Percentiles rank a stretch among this genome's conserved stretches.
These are phyloP conservation scores for Plantago elongata DNA, from an alignment of 257 asterid species.

Conservation along the genomic window DNA sequence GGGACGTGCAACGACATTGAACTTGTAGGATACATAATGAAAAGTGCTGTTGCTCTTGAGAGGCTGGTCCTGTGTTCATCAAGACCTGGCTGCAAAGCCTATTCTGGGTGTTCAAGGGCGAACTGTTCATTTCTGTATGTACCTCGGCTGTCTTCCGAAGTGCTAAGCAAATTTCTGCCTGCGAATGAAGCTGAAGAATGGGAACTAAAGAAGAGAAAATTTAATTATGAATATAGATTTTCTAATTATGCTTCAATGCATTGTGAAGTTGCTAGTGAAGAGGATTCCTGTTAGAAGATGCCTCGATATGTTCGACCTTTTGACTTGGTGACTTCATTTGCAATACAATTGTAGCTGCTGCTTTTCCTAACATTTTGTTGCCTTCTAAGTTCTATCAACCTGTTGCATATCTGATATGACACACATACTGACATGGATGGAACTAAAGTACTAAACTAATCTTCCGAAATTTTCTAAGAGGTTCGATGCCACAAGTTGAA, in stretches of 20 bases:
- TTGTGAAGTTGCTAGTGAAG: background rate
- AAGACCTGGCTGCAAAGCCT: background rate
- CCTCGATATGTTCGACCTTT: too few species aligned
- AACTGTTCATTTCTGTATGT: background rate
- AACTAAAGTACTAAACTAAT: too few species aligned
- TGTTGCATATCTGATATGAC: too few species aligned
- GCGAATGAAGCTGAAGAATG: background rate
- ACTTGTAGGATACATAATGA: background rate
- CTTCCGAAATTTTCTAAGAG: too few species aligned
- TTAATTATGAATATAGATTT: background rate
- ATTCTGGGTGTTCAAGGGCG: background rate
- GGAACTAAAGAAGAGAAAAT: background rate
- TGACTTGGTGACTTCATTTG: too few species aligned
- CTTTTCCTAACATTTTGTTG: too few species aligned
- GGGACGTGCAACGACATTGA: background rate
- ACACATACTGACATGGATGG: too few species aligned
- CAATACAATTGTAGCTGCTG: too few species aligned
- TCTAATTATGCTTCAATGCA: background rate
- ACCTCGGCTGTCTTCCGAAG: background rate
- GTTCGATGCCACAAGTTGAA: too few species aligned
- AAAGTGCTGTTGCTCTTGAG: conserved; percentile 1
- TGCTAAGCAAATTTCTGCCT: background rate
- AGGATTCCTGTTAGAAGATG: too few species aligned
- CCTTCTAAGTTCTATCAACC: too few species aligned
- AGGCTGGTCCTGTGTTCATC: background rate